These are phyloP conservation scores for Myxozyma vanderwaltii DNA, from an alignment of 805 yeast genomes.

Conservation along the genomic window DNA sequence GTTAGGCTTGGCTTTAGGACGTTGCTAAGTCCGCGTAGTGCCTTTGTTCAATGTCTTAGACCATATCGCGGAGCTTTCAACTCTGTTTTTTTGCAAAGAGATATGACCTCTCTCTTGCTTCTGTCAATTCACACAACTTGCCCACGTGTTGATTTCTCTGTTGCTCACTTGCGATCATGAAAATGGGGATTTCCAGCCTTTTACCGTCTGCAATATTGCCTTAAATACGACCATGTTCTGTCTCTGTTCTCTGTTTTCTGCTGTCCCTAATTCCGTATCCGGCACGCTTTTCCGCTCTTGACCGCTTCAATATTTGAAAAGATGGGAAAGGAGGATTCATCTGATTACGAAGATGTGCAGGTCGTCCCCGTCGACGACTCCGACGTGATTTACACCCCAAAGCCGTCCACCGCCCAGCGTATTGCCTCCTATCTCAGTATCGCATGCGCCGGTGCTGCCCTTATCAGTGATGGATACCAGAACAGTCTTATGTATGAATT, in stretches of 20 bases:
- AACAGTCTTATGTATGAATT: conserved; percentile 60
- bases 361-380: not conserved
- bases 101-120: too few relatives aligned
- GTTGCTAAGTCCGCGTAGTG: too few relatives aligned
- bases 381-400: conserved; percentile 5
- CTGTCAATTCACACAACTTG: not conserved
- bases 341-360: not conserved
- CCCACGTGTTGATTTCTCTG: not conserved
- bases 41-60: too few relatives aligned
- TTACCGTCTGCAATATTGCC: not conserved
- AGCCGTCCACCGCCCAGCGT: conserved; percentile 16
- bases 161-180: not conserved
- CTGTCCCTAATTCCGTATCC: not conserved
- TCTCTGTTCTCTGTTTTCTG: not conserved
- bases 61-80: too few relatives aligned
- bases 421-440: conserved; percentile 45
- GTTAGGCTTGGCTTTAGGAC: too few relatives aligned
- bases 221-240: not conserved
- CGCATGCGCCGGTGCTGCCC: conserved; percentile 70
- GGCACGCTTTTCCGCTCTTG: not conserved
- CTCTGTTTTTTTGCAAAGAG: too few relatives aligned
- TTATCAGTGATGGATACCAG: conserved; percentile 77
- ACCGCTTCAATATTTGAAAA: not conserved
- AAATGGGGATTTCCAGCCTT: too few relatives aligned
- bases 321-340: not conserved